A percentile compares a stretch with the other conserved stretches of the same genome.
Conservation (phyloP, 208 protist genomes). For the Herpetomonas samuelpessoai region DNA sequence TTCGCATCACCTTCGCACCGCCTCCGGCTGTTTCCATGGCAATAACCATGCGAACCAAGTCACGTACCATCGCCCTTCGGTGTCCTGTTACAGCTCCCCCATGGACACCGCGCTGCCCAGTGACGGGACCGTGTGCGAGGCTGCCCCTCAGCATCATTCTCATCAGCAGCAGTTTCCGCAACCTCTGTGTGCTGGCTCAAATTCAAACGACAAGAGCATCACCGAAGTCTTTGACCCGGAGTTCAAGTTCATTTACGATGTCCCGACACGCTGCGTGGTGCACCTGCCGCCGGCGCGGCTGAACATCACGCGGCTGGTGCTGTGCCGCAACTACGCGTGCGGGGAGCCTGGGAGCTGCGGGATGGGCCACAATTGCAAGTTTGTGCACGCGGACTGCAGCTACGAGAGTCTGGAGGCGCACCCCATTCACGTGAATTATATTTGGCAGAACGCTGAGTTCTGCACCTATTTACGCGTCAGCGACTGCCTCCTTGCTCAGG, state of each 20-base stretch:
- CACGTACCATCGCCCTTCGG: too few species aligned
- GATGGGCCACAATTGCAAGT: constrained; percentile 73
- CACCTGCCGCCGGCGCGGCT: constrained; percentile 66
- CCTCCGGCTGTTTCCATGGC: too few species aligned
- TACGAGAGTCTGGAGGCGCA: constrained; percentile 34
- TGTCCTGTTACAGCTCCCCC: too few species aligned
- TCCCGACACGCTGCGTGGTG: constrained; percentile 43
- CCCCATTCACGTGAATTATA: constrained; percentile 85
- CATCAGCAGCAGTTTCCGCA: too few species aligned
- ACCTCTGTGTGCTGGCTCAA: too few species aligned
- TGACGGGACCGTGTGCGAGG: too few species aligned
- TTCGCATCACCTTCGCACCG: too few species aligned
- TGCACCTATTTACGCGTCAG: constrained; percentile 74
- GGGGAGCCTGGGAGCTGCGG: constrained; percentile 43
- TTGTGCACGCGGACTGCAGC: constrained; percentile 75
- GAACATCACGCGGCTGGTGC: constrained; percentile 83
- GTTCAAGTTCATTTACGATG: constrained; percentile 62
- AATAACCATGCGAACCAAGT: too few species aligned
- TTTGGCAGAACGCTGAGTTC: constrained; percentile 51
- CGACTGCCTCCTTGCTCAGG: constrained; percentile 29
- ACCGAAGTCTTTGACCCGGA: constrained; percentile 64
- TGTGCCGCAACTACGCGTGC: constrained; percentile 70
- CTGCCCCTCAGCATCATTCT: too few species aligned
- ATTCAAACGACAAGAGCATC: too few species aligned
- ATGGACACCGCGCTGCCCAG: too few species aligned